Percentiles rank a stretch among this genome's conserved stretches.
Evolutionary conservation across 106 monocot species (phyloP).

Genomic region (Allium fistulosum): DNA sequence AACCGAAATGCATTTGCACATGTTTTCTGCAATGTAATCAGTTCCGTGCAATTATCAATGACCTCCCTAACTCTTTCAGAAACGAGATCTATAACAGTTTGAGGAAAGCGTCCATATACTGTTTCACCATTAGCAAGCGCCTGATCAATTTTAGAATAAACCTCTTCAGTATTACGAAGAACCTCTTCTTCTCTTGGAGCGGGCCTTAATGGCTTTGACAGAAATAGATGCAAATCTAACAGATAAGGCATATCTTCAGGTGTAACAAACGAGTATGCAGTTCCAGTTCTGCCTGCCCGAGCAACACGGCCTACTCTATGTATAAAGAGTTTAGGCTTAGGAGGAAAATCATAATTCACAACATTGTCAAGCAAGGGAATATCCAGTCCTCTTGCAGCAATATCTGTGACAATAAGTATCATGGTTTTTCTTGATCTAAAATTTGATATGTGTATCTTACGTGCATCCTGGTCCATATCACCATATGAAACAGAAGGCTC

Average conservation of each 20-base stretch:
- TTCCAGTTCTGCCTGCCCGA: slow-evolving; percentile 85
- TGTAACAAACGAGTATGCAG: slow-evolving; percentile 87
- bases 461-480: slow-evolving; percentile 98
- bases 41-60: slow-evolving; percentile 49
- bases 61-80: slow-evolving; percentile 66
- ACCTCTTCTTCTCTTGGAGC: slow-evolving; percentile 88
- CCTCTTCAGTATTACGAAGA: slow-evolving; percentile 48
- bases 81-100: slow-evolving; percentile 69
- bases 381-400: slow-evolving; percentile 95
- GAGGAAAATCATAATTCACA: slow-evolving; percentile 95
- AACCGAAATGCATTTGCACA: slow-evolving; percentile 78
- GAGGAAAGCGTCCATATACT: slow-evolving; percentile 87
- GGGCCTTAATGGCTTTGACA: slow-evolving; percentile 83
- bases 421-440: slow-evolving; percentile 91
- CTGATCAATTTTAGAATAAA: slow-evolving; percentile 52
- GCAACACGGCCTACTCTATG: slow-evolving; percentile 93
- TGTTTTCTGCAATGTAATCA: slow-evolving; percentile 45
- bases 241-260: slow-evolving; percentile 85
- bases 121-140: slow-evolving; percentile 81
- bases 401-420: slow-evolving; percentile 91
- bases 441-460: slow-evolving; percentile 79
- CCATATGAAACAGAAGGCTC: slow-evolving; percentile 81
- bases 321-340: slow-evolving; percentile 94
- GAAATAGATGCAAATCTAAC: slow-evolving; percentile 96
- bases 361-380: slow-evolving; percentile 98